Conservation (phyloP, 495 filamentous ascomycete genomes). For the Clohesyomyces aquaticus region DNA sequence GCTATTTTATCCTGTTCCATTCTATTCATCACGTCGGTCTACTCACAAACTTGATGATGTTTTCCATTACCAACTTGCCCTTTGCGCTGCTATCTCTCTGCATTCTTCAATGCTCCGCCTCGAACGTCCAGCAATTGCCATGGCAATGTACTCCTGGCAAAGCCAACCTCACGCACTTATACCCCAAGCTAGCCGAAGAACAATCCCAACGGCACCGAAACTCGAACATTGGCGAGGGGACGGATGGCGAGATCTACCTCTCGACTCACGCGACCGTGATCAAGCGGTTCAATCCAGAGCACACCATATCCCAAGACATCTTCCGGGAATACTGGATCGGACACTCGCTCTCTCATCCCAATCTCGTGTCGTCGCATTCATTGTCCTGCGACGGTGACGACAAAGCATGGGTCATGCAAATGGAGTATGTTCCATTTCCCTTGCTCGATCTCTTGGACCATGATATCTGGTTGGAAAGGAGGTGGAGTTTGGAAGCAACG, state of each 20-base stretch:
- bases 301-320: neutral
- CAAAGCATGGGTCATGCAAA: slow-evolving; percentile 3
- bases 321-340: slow-evolving; percentile 11
- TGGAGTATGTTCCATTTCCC: slow-evolving; percentile 12
- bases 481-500: neutral
- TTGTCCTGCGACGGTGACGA: neutral
- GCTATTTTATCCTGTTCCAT: too few relatives aligned
- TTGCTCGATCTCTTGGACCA: slow-evolving; percentile 9
- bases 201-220: neutral
- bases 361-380: slow-evolving; percentile 2
- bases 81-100: too few relatives aligned
- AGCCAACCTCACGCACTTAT: neutral
- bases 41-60: too few relatives aligned
- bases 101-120: too few relatives aligned
- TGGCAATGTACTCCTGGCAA: neutral
- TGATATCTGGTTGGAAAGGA: neutral
- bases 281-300: neutral
- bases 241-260: neutral
- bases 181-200: neutral
- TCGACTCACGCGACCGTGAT: neutral
- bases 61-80: too few relatives aligned
- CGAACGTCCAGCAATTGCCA: neutral
- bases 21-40: too few relatives aligned
- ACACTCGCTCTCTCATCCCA: slow-evolving; percentile 5
- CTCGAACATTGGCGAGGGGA: neutral